A percentile compares a stretch with the other conserved stretches of the same genome.
These are phyloP conservation scores for Leccinum boreale DNA, from an alignment of 768 basidiomycete species.

Conservation along the genomic window DNA sequence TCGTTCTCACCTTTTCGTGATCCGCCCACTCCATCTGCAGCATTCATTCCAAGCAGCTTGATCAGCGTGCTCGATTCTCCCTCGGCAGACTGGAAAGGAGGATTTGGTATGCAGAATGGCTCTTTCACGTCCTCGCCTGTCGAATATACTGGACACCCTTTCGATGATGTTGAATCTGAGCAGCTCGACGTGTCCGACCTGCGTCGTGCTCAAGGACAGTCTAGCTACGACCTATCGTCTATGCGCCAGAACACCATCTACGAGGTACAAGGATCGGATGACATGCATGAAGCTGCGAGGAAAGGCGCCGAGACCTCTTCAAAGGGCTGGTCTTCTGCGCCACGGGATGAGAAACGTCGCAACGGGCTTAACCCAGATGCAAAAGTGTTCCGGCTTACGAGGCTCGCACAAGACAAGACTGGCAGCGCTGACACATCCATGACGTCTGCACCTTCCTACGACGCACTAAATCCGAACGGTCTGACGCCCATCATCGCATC, in stretches of 20 bases:
- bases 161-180: slow-evolving; percentile 29
- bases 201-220: slow-evolving; percentile 22
- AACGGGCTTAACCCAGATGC: slow-evolving; percentile 83
- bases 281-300: slow-evolving; percentile 10
- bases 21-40: slow-evolving; percentile 36
- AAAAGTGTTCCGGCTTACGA: slow-evolving; percentile 69
- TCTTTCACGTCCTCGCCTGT: slow-evolving; percentile 40
- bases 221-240: slow-evolving; percentile 20
- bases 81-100: slow-evolving; percentile 51
- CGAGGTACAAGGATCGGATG: slow-evolving; percentile 25
- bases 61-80: slow-evolving; percentile 47
- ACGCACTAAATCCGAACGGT: slow-evolving; percentile 63
- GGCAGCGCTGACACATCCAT: slow-evolving; percentile 11
- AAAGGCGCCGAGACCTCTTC: slow-evolving; percentile 29
- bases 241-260: slow-evolving; percentile 31
- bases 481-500: slow-evolving; percentile 36
- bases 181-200: slow-evolving; percentile 50
- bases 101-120: slow-evolving; percentile 13
- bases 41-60: slow-evolving; percentile 54
- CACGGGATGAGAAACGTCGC: slow-evolving; percentile 47
- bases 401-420: slow-evolving; percentile 14
- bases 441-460: slow-evolving; percentile 34
- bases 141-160: slow-evolving; percentile 33
- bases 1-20: slow-evolving; percentile 59
- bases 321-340: slow-evolving; percentile 47